Evolutionary conservation across 1,284 basidiomycete species (phyloP).

Genomic region (Mycena citricolor): DNA sequence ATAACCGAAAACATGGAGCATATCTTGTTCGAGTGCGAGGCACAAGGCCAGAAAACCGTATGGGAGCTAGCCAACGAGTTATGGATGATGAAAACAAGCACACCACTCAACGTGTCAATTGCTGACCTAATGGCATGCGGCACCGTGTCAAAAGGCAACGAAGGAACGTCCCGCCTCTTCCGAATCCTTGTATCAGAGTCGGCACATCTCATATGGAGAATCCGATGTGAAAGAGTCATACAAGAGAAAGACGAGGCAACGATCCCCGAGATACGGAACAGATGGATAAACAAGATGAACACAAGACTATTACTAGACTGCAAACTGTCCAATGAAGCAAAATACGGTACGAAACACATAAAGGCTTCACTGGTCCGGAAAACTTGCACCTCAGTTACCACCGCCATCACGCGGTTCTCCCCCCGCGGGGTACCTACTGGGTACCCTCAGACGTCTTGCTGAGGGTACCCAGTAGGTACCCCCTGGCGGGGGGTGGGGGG

Average conservation of each 20-base stretch:
- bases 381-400: constrained; percentile 19
- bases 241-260: not conserved
- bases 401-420: too few relatives aligned
- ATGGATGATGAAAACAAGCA: constrained; percentile 18
- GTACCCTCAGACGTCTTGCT: too few relatives aligned
- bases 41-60: constrained; percentile 23
- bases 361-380: constrained; percentile 2
- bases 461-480: too few relatives aligned
- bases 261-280: constrained; percentile 1
- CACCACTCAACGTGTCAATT: not conserved
- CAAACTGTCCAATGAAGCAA: not conserved
- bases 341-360: not conserved
- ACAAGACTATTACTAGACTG: not conserved
- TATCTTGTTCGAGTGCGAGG: constrained; percentile 29
- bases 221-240: constrained; percentile 3
- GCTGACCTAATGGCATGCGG: constrained; percentile 1
- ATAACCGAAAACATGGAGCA: constrained; percentile 33
- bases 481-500: too few relatives aligned
- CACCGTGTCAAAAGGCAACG: constrained; percentile 2
- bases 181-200: constrained; percentile 9
- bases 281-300: constrained; percentile 1
- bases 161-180: constrained; percentile 1
- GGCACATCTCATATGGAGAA: constrained; percentile 9
- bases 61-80: constrained; percentile 26
- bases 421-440: too few relatives aligned